Evolutionary conservation across 2,329 filamentous ascomycete species (phyloP), one percentile per base, ranked within the genome.

Genomic region (Pseudogymnoascus sp.): DNA sequence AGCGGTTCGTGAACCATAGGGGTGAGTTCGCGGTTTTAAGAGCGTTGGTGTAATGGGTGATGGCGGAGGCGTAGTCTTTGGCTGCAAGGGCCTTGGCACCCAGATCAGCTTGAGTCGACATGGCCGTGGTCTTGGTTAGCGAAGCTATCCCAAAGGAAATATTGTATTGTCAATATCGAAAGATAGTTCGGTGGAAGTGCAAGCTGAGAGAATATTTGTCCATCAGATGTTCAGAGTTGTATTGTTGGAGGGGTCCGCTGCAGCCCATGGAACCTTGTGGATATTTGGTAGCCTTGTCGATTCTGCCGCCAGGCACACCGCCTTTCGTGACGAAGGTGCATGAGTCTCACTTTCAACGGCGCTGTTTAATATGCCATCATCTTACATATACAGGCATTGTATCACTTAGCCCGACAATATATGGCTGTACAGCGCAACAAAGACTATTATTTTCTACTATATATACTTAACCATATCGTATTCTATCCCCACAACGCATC

Each of bases 1-100:
- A 89, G 18, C 93, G 90, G 68, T 89, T 86, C 66, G 95, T 84
- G 66, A 93, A 88, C 84, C 95, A 97, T 53, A 84, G 77, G 1
- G 91, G 90, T 1, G 91, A 91, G 59, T 83, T 77, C 1, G 91
- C 89, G 2, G 90, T 80, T 80, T 65, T 84, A 77, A 96, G 79
- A 5, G 90, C 91, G 40, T 78, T 75, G 6, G 88, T 88, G 66
- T 89, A 88, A 69, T 87, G 82, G 37, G 78, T 74, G 68, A 96
- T 84, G 49, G 90, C 92, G 56, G 81, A 79, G 4, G 81, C 77
- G 75, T 85, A 93, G 65, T 93, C 82, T 60, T 82, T 82, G 7
- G 76, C 78, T 28, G 84, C 77, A 63, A 91, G 80, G 63, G 91
- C 92, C 65, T 82, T 72, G 42, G 80, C 76, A 69, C 79, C 85